Conservation (phyloP, 805 yeast species). For the Ogataea sp. region DNA sequence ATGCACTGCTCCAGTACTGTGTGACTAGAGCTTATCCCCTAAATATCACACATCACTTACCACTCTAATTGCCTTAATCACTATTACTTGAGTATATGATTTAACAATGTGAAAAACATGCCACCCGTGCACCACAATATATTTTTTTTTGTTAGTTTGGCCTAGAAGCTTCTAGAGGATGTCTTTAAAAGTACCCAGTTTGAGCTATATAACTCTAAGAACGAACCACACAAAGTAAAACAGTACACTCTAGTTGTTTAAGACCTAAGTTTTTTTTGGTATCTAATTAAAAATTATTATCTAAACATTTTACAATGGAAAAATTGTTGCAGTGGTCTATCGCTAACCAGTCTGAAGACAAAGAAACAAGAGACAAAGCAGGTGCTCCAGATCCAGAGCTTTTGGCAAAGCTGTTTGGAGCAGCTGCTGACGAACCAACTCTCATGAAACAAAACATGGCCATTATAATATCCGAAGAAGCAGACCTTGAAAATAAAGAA, state of each 20-base stretch:
- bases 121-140: neutral
- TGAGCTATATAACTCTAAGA: too few species aligned
- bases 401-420: conserved; percentile 70
- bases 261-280: too few species aligned
- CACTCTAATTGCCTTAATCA: too few species aligned
- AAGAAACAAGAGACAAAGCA: conserved; percentile 52
- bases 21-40: too few species aligned
- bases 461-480: conserved; percentile 50
- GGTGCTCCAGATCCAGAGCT: conserved; percentile 77
- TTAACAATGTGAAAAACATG: too few species aligned
- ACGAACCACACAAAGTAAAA: too few species aligned
- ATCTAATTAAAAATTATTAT: neutral
- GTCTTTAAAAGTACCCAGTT: too few species aligned
- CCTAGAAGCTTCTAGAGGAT: neutral
- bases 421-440: conserved; percentile 75
- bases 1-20: too few species aligned
- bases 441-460: conserved; percentile 73
- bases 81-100: too few species aligned
- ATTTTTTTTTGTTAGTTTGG: too few species aligned
- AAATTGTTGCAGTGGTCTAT: conserved; percentile 89
- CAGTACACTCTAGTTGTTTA: too few species aligned
- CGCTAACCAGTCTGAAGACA: conserved; percentile 65
- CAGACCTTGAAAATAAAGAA: conserved; percentile 53
- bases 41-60: too few species aligned
- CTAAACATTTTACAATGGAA: conserved; percentile 48